phyloP scores from a whole-genome alignment of 805 yeast genomes.

The Jamesozyma rosinii region DNA sequence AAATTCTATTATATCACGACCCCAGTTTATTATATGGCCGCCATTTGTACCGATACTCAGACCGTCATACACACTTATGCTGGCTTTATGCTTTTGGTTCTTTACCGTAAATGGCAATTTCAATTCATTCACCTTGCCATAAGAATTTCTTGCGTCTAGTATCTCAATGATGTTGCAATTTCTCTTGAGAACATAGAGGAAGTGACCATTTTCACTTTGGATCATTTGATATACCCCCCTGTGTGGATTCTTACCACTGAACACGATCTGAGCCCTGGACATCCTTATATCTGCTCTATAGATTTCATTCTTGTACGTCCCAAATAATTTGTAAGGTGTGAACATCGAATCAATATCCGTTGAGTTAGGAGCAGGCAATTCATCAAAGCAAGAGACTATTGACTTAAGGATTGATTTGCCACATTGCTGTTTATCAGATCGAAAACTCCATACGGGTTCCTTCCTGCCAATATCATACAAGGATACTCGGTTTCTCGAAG shows the following conservation, averaged over 20 bases:
- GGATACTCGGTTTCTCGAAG: conserved; percentile 19
- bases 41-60: conserved; percentile 18
- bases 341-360: not conserved
- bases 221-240: conserved; percentile 32
- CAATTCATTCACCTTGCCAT: conserved; percentile 10
- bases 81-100: conserved; percentile 22
- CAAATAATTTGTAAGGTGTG: conserved; percentile 10
- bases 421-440: conserved; percentile 4
- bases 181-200: conserved; percentile 29
- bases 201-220: conserved; percentile 32
- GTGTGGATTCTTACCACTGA: conserved; percentile 8
- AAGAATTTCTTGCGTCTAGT: conserved; percentile 28
- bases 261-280: not conserved
- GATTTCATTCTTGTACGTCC: conserved; percentile 27
- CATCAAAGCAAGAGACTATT: conserved; percentile 26
- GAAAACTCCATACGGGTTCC: conserved; percentile 16
- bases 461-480: conserved; percentile 28
- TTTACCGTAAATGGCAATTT: conserved; percentile 17
- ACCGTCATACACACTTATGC: conserved; percentile 14
- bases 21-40: conserved; percentile 22
- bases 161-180: conserved; percentile 25
- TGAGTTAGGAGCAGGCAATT: conserved; percentile 3
- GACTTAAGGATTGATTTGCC: conserved; percentile 11
- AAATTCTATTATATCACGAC: conserved; percentile 19
- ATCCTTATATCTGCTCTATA: conserved; percentile 19